Evolutionary conservation across 805 yeast species (phyloP).

Genomic region (Kazachstania viticola): DNA sequence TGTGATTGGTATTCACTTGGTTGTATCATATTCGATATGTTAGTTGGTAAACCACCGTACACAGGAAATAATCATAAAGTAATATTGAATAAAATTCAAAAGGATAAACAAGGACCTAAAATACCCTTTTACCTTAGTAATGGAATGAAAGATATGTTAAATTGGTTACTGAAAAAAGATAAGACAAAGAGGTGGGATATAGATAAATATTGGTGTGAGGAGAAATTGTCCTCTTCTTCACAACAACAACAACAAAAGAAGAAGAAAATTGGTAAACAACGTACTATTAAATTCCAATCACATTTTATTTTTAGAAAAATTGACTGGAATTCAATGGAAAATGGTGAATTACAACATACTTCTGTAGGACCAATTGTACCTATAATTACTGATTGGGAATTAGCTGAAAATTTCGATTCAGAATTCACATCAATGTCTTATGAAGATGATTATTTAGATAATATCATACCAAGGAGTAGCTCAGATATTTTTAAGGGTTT

Average conservation of each 20-base stretch:
- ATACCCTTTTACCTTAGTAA: conserved; percentile 67
- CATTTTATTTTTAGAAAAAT: conserved; percentile 71
- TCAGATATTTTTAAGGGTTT: conserved; percentile 27
- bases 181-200: conserved; percentile 56
- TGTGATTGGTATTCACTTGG: conserved; percentile 94
- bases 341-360: conserved; percentile 32
- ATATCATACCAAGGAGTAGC: conserved; percentile 1
- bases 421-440: conserved; percentile 67
- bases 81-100: conserved; percentile 62
- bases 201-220: conserved; percentile 37
- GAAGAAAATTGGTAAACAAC: conserved; percentile 21
- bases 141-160: conserved; percentile 69
- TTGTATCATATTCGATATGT: conserved; percentile 65
- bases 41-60: conserved; percentile 82
- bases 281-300: conserved; percentile 33
- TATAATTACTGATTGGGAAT: conserved; percentile 61
- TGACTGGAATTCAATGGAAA: conserved; percentile 51
- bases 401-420: conserved; percentile 76
- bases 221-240: conserved; percentile 1
- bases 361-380: conserved; percentile 74
- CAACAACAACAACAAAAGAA: conserved; percentile 13
- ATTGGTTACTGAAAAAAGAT: conserved; percentile 55
- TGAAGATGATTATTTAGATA: conserved; percentile 12
- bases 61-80: conserved; percentile 71
- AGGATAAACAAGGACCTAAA: conserved; percentile 42